Conservation (phyloP, 2,329 filamentous ascomycete genomes). For the Hypoxylon sp. region DNA sequence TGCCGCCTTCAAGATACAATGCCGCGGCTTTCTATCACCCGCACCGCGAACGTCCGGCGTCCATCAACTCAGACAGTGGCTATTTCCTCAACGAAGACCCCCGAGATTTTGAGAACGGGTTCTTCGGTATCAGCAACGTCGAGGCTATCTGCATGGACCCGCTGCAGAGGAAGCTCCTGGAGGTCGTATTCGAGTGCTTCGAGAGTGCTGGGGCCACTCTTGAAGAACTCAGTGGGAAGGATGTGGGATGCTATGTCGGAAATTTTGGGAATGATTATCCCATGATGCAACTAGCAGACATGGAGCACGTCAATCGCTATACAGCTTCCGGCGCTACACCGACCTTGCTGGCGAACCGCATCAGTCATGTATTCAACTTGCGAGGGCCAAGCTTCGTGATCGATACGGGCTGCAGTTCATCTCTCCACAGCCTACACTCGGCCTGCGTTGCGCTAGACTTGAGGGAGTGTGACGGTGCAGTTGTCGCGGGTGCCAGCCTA, state of each 20-base stretch:
- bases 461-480: slow-evolving; percentile 51
- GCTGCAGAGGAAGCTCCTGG: slow-evolving; percentile 48
- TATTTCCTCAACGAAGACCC: slow-evolving; percentile 51
- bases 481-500: slow-evolving; percentile 55
- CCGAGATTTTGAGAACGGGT: slow-evolving; percentile 46
- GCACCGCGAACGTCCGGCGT: slow-evolving; percentile 23
- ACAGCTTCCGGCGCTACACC: slow-evolving; percentile 45
- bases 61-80: slow-evolving; percentile 38
- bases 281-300: slow-evolving; percentile 40
- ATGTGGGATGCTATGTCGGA: slow-evolving; percentile 46
- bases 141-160: slow-evolving; percentile 43
- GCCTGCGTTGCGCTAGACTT: slow-evolving; percentile 46
- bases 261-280: slow-evolving; percentile 45
- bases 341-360: slow-evolving; percentile 51
- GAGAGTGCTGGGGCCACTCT: slow-evolving; percentile 38
- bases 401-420: too few species aligned
- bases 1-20: slow-evolving; percentile 41
- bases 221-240: slow-evolving; percentile 22
- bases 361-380: slow-evolving; percentile 53
- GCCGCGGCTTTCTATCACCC: slow-evolving; percentile 40
- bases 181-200: slow-evolving; percentile 54
- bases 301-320: slow-evolving; percentile 46
- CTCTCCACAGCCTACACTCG: slow-evolving; percentile 51
- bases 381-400: slow-evolving; percentile 49
- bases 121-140: slow-evolving; percentile 50